Conservation (phyloP, 805 yeast genomes). For the Candida oleophila region DNA sequence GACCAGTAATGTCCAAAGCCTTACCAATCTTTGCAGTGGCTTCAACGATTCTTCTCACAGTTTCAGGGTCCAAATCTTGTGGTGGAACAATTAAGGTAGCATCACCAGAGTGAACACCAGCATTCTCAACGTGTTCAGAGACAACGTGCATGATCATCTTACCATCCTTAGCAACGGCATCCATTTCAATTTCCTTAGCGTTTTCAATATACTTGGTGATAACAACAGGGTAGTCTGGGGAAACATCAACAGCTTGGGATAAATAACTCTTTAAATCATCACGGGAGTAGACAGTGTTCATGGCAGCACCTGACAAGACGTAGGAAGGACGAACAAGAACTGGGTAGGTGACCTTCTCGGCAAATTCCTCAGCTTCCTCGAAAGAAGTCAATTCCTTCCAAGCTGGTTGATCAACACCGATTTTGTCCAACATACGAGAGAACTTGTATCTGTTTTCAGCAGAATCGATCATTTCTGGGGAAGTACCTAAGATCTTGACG, state of each 20-base stretch:
- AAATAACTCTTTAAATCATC: slow-evolving; percentile 86
- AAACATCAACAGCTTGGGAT: slow-evolving; percentile 94
- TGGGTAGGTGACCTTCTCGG: slow-evolving; percentile 88
- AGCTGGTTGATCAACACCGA: slow-evolving; percentile 98
- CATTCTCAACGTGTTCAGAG: slow-evolving; percentile 97
- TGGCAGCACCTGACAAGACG: slow-evolving; percentile 97
- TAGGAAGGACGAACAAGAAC: slow-evolving; percentile 97
- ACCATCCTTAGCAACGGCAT: slow-evolving; percentile 96
- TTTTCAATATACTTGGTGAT: slow-evolving; percentile 94
- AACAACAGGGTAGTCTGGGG: slow-evolving; percentile 97
- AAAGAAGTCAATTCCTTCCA: slow-evolving; percentile 97
- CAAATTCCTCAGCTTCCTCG: slow-evolving; percentile 89
- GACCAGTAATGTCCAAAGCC: slow-evolving; percentile 95
- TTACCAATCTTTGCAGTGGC: slow-evolving; percentile 96
- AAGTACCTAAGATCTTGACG: slow-evolving; percentile 93
- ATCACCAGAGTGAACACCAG: slow-evolving; percentile 99
- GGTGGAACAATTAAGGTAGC: slow-evolving; percentile 97
- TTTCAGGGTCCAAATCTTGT: slow-evolving; percentile 89
- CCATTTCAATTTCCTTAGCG: slow-evolving; percentile 98
- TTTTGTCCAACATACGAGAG: slow-evolving; percentile 93
- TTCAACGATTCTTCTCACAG: slow-evolving; percentile 85
- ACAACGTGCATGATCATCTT: slow-evolving; percentile 95
- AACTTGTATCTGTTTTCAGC: slow-evolving; percentile 98
- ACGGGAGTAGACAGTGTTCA: slow-evolving; percentile 91
- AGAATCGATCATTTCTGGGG: slow-evolving; percentile 97